These are phyloP conservation scores for Scleroderma bovista DNA, from an alignment of 768 basidiomycete genomes.

Conservation along the genomic window DNA sequence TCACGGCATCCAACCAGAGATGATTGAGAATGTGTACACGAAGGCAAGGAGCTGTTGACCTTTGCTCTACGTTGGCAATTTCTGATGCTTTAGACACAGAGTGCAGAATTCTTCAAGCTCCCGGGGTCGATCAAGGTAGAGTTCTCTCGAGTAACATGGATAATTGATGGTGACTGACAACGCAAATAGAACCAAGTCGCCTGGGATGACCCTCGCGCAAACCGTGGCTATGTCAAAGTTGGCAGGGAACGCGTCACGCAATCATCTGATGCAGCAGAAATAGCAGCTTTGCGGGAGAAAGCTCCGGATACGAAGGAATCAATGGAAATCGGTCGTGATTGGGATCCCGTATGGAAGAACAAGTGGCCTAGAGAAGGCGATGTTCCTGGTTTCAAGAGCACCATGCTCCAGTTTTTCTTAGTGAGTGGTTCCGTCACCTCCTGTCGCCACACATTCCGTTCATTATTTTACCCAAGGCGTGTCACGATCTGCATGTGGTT, in stretches of 20 bases:
- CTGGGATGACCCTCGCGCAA: conserved; percentile 83
- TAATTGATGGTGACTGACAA: not conserved
- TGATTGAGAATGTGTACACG: conserved; percentile 54
- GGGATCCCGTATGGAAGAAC: conserved; percentile 74
- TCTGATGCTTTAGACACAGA: conserved; percentile 38
- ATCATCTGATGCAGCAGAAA: conserved; percentile 63
- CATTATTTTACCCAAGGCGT: conserved; percentile 40
- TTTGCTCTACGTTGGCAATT: not conserved
- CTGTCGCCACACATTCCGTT: not conserved
- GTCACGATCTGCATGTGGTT: conserved; percentile 66
- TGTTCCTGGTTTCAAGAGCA: conserved; percentile 61
- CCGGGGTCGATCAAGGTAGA: conserved; percentile 56
- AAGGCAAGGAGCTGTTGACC: conserved; percentile 42
- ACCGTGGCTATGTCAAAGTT: conserved; percentile 76
- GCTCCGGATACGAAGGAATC: conserved; percentile 81
- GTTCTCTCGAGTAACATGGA: not conserved
- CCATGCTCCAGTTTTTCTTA: conserved; percentile 74
- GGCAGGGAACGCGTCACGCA: conserved; percentile 83
- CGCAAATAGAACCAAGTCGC: conserved; percentile 49
- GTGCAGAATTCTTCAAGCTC: conserved; percentile 68
- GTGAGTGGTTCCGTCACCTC: conserved; percentile 24
- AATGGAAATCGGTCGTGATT: conserved; percentile 88
- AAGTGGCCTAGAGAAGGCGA: conserved; percentile 67
- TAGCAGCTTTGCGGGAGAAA: conserved; percentile 63
- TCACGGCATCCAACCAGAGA: conserved; percentile 60